Evolutionary conservation across 2,329 filamentous ascomycete genomes (phyloP).

Genomic region (Keithomyces neogunnii): DNA sequence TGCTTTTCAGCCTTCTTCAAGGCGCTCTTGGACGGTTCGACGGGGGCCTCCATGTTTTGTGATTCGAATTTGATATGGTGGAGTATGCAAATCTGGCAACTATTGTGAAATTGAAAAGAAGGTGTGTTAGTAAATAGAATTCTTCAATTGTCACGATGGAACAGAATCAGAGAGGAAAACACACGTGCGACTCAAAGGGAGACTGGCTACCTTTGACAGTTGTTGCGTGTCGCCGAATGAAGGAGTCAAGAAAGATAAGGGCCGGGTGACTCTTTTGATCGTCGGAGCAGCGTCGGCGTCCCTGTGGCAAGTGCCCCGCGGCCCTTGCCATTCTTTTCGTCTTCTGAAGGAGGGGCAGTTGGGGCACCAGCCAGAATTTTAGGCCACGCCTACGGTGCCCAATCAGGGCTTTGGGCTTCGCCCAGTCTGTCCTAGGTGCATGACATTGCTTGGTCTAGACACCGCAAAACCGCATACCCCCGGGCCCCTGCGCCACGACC

Average conservation of each 20-base stretch:
- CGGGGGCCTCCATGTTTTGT: conserved; percentile 20
- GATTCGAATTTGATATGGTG: not conserved
- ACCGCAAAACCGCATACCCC: not conserved
- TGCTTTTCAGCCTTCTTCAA: conserved; percentile 59
- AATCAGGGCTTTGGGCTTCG: conserved; percentile 10
- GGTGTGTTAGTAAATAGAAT: not conserved
- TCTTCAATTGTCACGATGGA: not conserved
- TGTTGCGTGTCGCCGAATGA: not conserved
- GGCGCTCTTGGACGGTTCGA: conserved; percentile 49
- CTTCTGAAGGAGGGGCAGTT: conserved; percentile 10
- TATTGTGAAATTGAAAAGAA: not conserved
- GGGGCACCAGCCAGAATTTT: conserved; percentile 9
- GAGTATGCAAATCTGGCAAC: not conserved
- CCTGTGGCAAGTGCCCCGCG: conserved; percentile 10
- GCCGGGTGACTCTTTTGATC: conserved; percentile 5
- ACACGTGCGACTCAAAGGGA: not conserved
- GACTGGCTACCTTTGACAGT: not conserved
- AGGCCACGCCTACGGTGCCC: conserved; percentile 8
- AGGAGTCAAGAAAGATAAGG: conserved; percentile 1
- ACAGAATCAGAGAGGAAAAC: not conserved
- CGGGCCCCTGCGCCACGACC: conserved; percentile 3
- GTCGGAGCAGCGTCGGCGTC: conserved; percentile 1
- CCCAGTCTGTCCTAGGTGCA: not conserved
- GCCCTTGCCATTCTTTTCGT: conserved; percentile 2
- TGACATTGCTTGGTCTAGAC: not conserved